A percentile compares a stretch with the other conserved stretches of the same genome.
Conservation (phyloP, 805 yeast species). For the Ogataea siamensis region DNA sequence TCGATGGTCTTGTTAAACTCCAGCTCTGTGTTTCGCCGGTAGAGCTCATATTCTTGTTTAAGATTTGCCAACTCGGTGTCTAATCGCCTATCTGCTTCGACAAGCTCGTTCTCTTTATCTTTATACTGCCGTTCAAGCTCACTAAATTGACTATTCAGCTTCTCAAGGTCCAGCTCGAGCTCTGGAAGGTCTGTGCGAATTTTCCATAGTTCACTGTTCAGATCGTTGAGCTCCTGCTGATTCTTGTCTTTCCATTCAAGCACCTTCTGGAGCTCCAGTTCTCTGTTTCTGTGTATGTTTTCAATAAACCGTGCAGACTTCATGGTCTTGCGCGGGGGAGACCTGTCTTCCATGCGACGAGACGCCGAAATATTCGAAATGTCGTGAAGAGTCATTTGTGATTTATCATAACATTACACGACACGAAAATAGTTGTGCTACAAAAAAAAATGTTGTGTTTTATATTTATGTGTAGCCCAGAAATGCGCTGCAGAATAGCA, state of each 20-base stretch:
- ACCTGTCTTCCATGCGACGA: slow-evolving; percentile 1
- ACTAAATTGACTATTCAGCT: slow-evolving; percentile 26
- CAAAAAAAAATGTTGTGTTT: no score
- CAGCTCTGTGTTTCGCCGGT: slow-evolving; percentile 31
- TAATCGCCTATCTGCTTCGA: slow-evolving; percentile 24
- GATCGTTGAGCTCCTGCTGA: slow-evolving; percentile 25
- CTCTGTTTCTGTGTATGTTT: slow-evolving; percentile 15
- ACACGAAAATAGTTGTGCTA: slow-evolving; percentile 9
- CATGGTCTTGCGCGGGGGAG: slow-evolving; percentile 8
- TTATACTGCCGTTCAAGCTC: slow-evolving; percentile 23
- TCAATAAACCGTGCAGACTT: slow-evolving; percentile 14
- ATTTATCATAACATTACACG: slow-evolving; percentile 11
- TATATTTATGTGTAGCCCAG: no score
- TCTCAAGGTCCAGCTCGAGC: slow-evolving; percentile 29
- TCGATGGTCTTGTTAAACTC: slow-evolving; percentile 33
- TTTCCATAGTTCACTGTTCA: slow-evolving; percentile 27
- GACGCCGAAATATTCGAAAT: slow-evolving; percentile 8
- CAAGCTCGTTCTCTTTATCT: slow-evolving; percentile 33
- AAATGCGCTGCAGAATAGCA: no score
- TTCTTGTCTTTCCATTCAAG: slow-evolving; percentile 16
- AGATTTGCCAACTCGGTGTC: slow-evolving; percentile 27
- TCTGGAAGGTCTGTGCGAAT: slow-evolving; percentile 29
- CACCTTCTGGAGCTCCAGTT: slow-evolving; percentile 17
- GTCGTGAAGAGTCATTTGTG: slow-evolving; percentile 11
- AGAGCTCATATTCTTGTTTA: slow-evolving; percentile 38